Evolutionary conservation across 805 yeast species (phyloP), one percentile per base, ranked within the genome.

Genomic region (Candida maesae): DNA sequence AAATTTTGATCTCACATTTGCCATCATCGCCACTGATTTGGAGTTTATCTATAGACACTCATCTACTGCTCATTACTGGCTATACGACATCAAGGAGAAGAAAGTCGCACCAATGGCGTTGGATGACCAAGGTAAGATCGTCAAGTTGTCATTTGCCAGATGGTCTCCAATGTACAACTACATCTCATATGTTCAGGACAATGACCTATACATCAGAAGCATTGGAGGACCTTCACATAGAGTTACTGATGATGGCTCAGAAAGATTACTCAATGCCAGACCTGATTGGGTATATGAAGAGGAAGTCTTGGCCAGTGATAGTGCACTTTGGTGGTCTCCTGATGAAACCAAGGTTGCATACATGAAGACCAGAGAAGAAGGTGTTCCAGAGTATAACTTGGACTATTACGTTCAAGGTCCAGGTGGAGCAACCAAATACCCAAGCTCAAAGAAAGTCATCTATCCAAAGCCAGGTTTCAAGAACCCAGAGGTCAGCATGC

Each of bases 271-370:
- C 58, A 84, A 89, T 55, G 96, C 95, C 2, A 81, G 78, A 48
- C 91, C 95, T 0, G 96, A 88, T 58, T 88, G 96, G 96, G 95
- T 87, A 9, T 89, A 88, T 52, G 96, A 89, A 56, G 96, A 88
- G 52, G 96, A 88, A 60, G 95, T 88, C 1, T 70, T 85, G 35
- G 78, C 78, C 13, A 70, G 73, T 18, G 87, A 81, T 50, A 66
- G 71, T 13, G 86, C 90, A 1, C 47, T 87, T 36, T 88, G 95
- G 95, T 89, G 96, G 96, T 78, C 95, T 2, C 84, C 86, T 4
- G 65, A 70, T 35, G 90, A 91, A n/a, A 62, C 74, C 9, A 70
- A 70, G 50, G 57, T 88, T 27, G 74, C 84, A 0, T 82, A 75
- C 47, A 60, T 84, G 55, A 71, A 77, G 40, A 76, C 84, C 33